Percentiles rank a stretch among this genome's conserved stretches.
Evolutionary conservation across 257 asterid species (phyloP).

Genomic region (Nemophila menziesii): DNA sequence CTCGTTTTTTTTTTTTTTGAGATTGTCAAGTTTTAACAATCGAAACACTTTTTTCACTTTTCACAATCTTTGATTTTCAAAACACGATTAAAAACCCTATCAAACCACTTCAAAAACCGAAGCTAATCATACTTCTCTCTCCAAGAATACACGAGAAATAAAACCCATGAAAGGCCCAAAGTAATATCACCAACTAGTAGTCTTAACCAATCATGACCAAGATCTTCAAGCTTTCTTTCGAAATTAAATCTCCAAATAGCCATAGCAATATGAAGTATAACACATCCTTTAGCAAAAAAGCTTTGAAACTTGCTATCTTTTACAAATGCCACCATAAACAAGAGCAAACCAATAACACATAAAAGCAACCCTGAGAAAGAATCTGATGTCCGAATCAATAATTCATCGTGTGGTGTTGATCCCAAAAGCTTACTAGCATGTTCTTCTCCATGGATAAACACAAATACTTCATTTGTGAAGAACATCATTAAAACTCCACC

Average conservation of each 20-base stretch:
- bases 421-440: slow-evolving; percentile 72
- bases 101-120: not conserved
- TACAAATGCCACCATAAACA: slow-evolving; percentile 94
- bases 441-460: slow-evolving; percentile 79
- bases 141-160: slow-evolving; percentile 75
- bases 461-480: slow-evolving; percentile 46
- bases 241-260: slow-evolving; percentile 82
- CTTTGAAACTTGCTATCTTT: slow-evolving; percentile 73
- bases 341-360: slow-evolving; percentile 60
- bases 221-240: slow-evolving; percentile 73
- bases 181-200: slow-evolving; percentile 64
- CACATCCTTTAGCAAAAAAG: slow-evolving; percentile 72
- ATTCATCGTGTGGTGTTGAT: slow-evolving; percentile 83
- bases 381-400: slow-evolving; percentile 73
- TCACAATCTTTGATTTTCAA: too few relatives aligned
- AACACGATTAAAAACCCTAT: too few relatives aligned
- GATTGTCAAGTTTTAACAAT: not conserved
- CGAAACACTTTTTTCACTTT: not conserved
- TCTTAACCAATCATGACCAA: slow-evolving; percentile 82
- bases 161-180: slow-evolving; percentile 73
- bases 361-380: slow-evolving; percentile 82
- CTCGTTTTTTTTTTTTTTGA: not conserved
- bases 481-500: slow-evolving; percentile 86
- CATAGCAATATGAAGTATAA: slow-evolving; percentile 69
- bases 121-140: slow-evolving; percentile 80